These are phyloP conservation scores for Penicillium coprophilum DNA, from an alignment of 495 filamentous ascomycete genomes.

Conservation along the genomic window DNA sequence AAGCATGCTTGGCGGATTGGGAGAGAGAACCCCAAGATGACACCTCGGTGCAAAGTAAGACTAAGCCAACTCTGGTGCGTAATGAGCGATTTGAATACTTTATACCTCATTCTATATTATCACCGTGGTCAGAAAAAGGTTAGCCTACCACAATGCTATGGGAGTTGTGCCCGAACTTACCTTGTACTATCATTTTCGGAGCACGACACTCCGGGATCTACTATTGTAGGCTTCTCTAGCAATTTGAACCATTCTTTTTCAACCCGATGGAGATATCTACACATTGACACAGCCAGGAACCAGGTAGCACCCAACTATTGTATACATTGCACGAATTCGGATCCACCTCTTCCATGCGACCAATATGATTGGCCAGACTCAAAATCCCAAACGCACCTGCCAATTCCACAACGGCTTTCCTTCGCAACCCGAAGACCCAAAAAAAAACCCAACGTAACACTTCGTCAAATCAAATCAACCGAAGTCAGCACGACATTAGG, in stretches of 20 bases:
- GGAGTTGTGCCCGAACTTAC: no score
- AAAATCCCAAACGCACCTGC: constrained; percentile 15
- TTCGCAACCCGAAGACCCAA: neutral
- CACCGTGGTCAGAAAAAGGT: neutral
- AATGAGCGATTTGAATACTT: neutral
- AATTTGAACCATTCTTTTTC: neutral
- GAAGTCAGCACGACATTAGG: neutral
- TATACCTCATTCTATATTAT: constrained; percentile 1
- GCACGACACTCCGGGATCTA: neutral
- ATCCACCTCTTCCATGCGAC: constrained; percentile 3
- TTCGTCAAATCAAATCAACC: neutral
- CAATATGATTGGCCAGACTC: constrained; percentile 16
- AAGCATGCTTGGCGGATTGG: constrained; percentile 8
- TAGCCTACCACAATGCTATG: neutral
- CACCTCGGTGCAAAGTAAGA: neutral
- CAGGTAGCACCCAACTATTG: constrained; percentile 2
- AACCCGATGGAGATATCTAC: neutral
- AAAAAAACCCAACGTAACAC: neutral
- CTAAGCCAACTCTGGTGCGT: neutral
- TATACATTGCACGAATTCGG: neutral
- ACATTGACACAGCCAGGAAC: constrained; percentile 3
- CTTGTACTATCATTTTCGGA: neutral
- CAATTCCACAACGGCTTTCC: constrained; percentile 15
- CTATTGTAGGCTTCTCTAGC: neutral
- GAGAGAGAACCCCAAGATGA: neutral